Base-by-base conservation (phyloP, 331 rosid species). In the Phaseolus coccineus region DNA sequence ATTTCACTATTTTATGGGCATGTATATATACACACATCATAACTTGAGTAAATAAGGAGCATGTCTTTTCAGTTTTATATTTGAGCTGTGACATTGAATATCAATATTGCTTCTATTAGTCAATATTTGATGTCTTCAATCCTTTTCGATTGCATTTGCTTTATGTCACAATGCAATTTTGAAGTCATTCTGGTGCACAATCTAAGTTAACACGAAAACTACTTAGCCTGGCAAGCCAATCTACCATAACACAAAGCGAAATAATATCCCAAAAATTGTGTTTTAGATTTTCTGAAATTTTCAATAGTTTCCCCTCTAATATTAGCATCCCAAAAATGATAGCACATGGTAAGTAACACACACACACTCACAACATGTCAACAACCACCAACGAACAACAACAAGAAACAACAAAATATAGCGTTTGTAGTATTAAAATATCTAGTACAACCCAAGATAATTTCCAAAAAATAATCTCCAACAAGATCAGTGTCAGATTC, bases 1-100 rank as follows among this genome's bases (percentile, higher is more conserved):
- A 53, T 33, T 65, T 67, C 68, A 75, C 33, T 7, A 66, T 8
- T 70, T 83, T 42, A 14, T 25, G 42, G 19, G 62, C 77, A 7
- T 28, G 62, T 74, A 7, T 28, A 16, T 51, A 58, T 52, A 58
- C 31, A 16, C 22, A 8, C 67, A 74, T 24, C 64, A 73, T 73
- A 16, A 31, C 8, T 57, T 72, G 37, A 73, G 37, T 22, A 42
- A 52, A 40, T n/a, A 14, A 58, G 69, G 73, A 51, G 69, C 35
- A 69, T 71, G 25, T 15, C 24, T 53, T 28, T 83, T 65, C 25
- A 25, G 46, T 52, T 69, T 42, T 27, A 25, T 74, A 19, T 39
- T 4, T 15, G 68, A 16, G 35, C 53, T 51, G 27, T 58, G 55
- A 68, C 51, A 28, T 42, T 65, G 50, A 52, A 31, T 64, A 15